These are phyloP conservation scores for Trichoderma pleuroti DNA, from an alignment of 2,329 filamentous ascomycete species.

Conservation along the genomic window DNA sequence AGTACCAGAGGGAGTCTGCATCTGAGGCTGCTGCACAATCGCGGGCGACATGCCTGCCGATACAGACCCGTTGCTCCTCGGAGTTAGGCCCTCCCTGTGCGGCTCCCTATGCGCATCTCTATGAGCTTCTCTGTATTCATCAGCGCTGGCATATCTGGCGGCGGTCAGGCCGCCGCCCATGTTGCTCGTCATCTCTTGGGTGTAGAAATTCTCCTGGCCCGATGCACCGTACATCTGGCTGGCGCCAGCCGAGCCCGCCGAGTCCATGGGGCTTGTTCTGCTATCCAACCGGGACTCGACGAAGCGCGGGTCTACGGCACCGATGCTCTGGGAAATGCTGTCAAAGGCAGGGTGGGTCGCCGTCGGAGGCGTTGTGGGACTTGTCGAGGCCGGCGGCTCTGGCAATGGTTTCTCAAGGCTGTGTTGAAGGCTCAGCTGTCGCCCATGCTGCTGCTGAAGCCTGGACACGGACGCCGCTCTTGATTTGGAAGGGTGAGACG, in stretches of 20 bases:
- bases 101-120: conserved; percentile 43
- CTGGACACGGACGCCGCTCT: conserved; percentile 22
- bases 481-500: conserved; percentile 4
- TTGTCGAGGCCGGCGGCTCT: conserved; percentile 38
- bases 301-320: conserved; percentile 14
- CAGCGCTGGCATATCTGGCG: conserved; percentile 39
- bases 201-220: conserved; percentile 31
- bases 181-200: conserved; percentile 43
- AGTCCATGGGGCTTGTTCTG: conserved; percentile 50
- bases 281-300: conserved; percentile 36
- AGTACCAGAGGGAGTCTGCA: conserved; percentile 20
- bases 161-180: conserved; percentile 43
- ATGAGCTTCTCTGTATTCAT: conserved; percentile 35
- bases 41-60: conserved; percentile 58
- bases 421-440: conserved; percentile 52
- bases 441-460: conserved; percentile 48
- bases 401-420: conserved; percentile 58
- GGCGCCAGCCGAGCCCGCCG: conserved; percentile 32
- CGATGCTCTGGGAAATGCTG: conserved; percentile 32
- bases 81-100: conserved; percentile 44
- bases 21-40: conserved; percentile 34
- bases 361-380: conserved; percentile 32
- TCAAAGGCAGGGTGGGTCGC: conserved; percentile 27
- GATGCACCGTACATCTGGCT: conserved; percentile 35
- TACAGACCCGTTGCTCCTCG: conserved; percentile 50